phyloP scores from a whole-genome alignment of 768 basidiomycete species.

The Lactifluus echinatus region DNA sequence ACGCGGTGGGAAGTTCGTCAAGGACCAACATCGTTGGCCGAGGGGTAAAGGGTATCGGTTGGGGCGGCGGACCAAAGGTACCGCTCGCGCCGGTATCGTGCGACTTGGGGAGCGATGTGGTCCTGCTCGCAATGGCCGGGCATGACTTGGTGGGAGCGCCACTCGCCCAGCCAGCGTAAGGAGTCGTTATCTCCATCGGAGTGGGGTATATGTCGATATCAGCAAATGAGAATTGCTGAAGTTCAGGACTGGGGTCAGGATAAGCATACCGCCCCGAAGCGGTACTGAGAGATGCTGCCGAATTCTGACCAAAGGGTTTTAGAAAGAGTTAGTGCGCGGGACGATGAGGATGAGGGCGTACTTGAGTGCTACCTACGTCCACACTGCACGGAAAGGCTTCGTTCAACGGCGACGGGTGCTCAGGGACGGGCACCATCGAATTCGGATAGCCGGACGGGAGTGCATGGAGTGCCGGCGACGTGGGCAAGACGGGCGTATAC shows the following conservation, averaged over 20 bases:
- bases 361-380: slow-evolving; percentile 1
- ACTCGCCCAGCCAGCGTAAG: slow-evolving; percentile 9
- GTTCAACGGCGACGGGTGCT: neutral
- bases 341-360: neutral
- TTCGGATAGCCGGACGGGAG: neutral
- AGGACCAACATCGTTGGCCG: neutral
- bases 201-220: slow-evolving; percentile 12
- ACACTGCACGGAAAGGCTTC: neutral
- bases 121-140: neutral
- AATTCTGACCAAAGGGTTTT: neutral
- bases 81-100: slow-evolving; percentile 3
- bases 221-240: slow-evolving; percentile 9
- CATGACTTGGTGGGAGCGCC: slow-evolving; percentile 1
- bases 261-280: slow-evolving; percentile 6
- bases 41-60: slow-evolving; percentile 12
- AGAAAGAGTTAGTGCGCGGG: too few species aligned
- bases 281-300: neutral
- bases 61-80: slow-evolving; percentile 2
- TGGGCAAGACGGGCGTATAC: slow-evolving; percentile 7
- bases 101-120: neutral
- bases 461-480: neutral
- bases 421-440: slow-evolving; percentile 7
- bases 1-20: slow-evolving; percentile 11
- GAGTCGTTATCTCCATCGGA: slow-evolving; percentile 4
- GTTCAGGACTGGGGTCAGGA: neutral